Evolutionary conservation across 139 green algal genomes (phyloP).

Genomic region (Chlorella sorokiniana): DNA sequence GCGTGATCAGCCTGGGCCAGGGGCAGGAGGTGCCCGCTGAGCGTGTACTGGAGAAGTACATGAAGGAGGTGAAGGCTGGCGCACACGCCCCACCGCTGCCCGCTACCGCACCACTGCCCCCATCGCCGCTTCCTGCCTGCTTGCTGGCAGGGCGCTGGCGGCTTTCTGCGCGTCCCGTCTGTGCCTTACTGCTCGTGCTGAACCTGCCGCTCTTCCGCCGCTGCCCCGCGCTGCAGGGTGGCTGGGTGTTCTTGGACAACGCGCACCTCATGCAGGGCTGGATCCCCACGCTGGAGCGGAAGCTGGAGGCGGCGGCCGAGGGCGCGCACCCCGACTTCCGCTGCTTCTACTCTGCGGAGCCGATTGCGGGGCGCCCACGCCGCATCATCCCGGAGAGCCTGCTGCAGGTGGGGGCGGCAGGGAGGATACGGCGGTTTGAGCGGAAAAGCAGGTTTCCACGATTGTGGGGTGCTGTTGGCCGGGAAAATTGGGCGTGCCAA

Average conservation of each 20-base stretch:
- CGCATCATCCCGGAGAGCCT: slow-evolving; percentile 87
- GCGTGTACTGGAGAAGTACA: slow-evolving; percentile 31
- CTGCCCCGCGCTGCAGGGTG: slow-evolving; percentile 47
- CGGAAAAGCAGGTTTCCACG: not conserved
- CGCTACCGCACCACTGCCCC: no score
- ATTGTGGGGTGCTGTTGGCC: not conserved
- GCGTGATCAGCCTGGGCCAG: slow-evolving; percentile 81
- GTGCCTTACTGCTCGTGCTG: not conserved
- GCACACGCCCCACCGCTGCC: no score
- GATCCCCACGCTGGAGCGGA: slow-evolving; percentile 86
- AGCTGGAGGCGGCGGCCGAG: slow-evolving; percentile 50
- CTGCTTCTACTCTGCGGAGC: slow-evolving; percentile 91
- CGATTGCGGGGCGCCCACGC: slow-evolving; percentile 86
- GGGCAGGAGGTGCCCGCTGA: slow-evolving; percentile 51
- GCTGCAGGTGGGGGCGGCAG: slow-evolving; percentile 33
- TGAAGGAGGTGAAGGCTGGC: not conserved
- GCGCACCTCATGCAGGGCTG: slow-evolving; percentile 81
- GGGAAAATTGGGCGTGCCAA: slow-evolving; percentile 81
- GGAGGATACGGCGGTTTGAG: not conserved
- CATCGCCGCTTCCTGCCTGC: not conserved
- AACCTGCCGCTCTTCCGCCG: not conserved
- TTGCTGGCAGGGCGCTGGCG: not conserved
- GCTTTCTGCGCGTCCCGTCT: not conserved
- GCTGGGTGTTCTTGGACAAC: slow-evolving; percentile 95
- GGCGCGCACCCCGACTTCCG: slow-evolving; percentile 71